phyloP scores from a whole-genome alignment of 768 basidiomycete species.

The Macrolepiota dolichaula region DNA sequence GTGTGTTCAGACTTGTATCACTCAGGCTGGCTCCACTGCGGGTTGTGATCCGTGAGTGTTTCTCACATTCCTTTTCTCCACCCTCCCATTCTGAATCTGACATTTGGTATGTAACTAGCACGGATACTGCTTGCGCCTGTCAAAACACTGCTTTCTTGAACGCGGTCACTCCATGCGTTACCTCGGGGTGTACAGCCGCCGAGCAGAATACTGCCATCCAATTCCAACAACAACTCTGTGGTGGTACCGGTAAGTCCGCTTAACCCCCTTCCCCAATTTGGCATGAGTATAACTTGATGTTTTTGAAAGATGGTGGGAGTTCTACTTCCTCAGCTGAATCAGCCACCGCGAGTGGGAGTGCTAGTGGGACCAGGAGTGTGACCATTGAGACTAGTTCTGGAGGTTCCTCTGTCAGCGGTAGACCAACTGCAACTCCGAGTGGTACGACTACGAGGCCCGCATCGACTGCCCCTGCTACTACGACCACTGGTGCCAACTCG shows the following conservation, averaged over 20 bases:
- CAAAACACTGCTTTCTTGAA: neutral
- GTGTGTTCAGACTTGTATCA: neutral
- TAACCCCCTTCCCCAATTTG: neutral
- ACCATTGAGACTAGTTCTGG: neutral
- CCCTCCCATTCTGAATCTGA: too few relatives aligned
- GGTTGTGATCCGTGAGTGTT: slow-evolving; percentile 4
- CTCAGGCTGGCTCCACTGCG: neutral
- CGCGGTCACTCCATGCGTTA: neutral
- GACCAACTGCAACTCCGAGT: neutral
- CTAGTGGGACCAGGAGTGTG: neutral
- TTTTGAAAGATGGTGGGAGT: neutral
- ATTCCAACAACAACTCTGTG: neutral
- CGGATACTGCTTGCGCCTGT: neutral
- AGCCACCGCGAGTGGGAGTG: neutral
- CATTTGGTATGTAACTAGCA: too few relatives aligned
- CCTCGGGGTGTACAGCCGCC: neutral
- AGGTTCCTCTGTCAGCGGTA: too few relatives aligned
- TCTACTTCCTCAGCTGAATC: neutral
- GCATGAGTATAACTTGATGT: neutral
- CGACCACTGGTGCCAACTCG: neutral
- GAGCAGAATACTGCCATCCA: neutral
- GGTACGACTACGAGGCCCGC: neutral
- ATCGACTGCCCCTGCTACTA: neutral
- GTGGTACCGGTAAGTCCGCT: neutral
- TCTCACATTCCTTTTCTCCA: neutral